Evolutionary conservation across 2,329 filamentous ascomycete genomes (phyloP).

Genomic region (Penicillium sp.): DNA sequence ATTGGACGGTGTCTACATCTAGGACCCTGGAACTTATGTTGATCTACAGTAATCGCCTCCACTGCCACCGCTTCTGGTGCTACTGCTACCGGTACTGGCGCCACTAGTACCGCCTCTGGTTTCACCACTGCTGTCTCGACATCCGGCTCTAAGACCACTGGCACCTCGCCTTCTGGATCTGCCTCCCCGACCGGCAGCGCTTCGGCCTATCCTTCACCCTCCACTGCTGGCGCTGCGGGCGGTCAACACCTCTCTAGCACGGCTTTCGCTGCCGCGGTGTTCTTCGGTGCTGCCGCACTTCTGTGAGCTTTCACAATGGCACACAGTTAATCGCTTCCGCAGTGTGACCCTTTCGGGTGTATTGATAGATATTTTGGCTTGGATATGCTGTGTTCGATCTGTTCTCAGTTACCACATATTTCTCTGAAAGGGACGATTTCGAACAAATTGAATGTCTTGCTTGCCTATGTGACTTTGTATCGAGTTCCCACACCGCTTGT

Average conservation of each 20-base stretch:
- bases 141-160: slow-evolving; percentile 24
- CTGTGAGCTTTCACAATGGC: slow-evolving; percentile 28
- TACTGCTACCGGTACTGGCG: slow-evolving; percentile 25
- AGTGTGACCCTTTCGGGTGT: background rate
- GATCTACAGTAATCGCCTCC: slow-evolving; percentile 4
- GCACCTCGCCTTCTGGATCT: slow-evolving; percentile 12
- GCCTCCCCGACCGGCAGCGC: slow-evolving; percentile 2
- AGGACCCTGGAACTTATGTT: background rate
- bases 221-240: slow-evolving; percentile 24
- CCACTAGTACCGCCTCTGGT: slow-evolving; percentile 31
- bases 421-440: background rate
- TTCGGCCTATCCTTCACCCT: slow-evolving; percentile 21
- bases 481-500: slow-evolving; percentile 9
- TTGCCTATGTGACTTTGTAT: slow-evolving; percentile 7
- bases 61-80: slow-evolving; percentile 8
- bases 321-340: background rate
- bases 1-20: background rate
- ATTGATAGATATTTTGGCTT: slow-evolving; percentile 14
- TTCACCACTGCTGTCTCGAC: slow-evolving; percentile 23
- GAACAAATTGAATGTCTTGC: slow-evolving; percentile 2
- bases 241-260: slow-evolving; percentile 37
- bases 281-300: slow-evolving; percentile 41
- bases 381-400: slow-evolving; percentile 11
- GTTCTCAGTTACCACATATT: slow-evolving; percentile 2
- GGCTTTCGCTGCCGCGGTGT: slow-evolving; percentile 41